A percentile compares a stretch with the other conserved stretches of the same genome.
Evolutionary conservation across 179 eudicot genomes (phyloP).

Genomic region (Actinidia chinensis): DNA sequence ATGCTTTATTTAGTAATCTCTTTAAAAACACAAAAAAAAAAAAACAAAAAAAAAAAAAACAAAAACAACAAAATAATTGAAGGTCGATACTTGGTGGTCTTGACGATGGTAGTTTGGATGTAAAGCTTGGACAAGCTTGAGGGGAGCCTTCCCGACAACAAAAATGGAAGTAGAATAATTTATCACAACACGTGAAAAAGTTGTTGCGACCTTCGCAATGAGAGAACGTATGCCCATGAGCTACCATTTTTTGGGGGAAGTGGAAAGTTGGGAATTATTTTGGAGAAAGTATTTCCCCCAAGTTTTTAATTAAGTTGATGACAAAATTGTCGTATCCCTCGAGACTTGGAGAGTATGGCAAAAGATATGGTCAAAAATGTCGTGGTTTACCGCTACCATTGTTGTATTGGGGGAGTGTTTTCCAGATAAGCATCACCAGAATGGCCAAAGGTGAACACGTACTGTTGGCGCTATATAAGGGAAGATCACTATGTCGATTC

Average conservation of each 20-base stretch:
- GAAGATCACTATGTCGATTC: too few relatives aligned
- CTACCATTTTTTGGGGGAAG: not conserved
- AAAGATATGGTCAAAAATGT: too few relatives aligned
- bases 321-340: not conserved
- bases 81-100: not conserved
- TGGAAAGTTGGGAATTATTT: not conserved
- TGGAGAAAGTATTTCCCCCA: not conserved
- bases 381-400: too few relatives aligned
- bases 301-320: not conserved
- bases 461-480: not conserved
- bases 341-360: not conserved
- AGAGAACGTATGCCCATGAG: not conserved
- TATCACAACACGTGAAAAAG: too few relatives aligned
- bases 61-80: too few relatives aligned
- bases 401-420: not conserved
- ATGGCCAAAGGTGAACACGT: not conserved
- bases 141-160: too few relatives aligned
- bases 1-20: not conserved
- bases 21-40: too few relatives aligned
- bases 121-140: not conserved
- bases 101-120: not conserved
- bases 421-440: not conserved
- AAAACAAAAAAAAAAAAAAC: too few relatives aligned
- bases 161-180: too few relatives aligned
- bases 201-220: too few relatives aligned